These are phyloP conservation scores for Macrocybe gigantea DNA, from an alignment of 768 basidiomycete genomes.

Conservation along the genomic window DNA sequence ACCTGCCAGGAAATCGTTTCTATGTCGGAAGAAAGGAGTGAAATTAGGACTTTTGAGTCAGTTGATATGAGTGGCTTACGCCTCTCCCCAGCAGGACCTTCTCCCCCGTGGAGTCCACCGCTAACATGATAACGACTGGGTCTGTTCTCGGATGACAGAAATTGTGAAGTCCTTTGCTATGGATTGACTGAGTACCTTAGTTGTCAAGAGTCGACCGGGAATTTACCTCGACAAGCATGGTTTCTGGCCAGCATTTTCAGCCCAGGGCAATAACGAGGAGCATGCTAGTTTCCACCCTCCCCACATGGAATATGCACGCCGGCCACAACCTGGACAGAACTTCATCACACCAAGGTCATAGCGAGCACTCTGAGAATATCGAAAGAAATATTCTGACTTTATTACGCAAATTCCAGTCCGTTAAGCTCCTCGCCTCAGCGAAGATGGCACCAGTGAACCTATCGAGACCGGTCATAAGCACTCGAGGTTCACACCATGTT, in stretches of 20 bases:
- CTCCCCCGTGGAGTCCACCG: slow-evolving; percentile 73
- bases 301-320: slow-evolving; percentile 80
- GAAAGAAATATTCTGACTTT: slow-evolving; percentile 40
- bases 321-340: slow-evolving; percentile 90
- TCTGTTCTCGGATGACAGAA: slow-evolving; percentile 80
- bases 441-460: slow-evolving; percentile 69
- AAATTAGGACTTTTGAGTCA: neutral
- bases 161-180: slow-evolving; percentile 82
- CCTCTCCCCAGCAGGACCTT: slow-evolving; percentile 85
- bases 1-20: slow-evolving; percentile 61
- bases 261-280: slow-evolving; percentile 69
- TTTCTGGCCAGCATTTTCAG: slow-evolving; percentile 51
- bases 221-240: slow-evolving; percentile 67
- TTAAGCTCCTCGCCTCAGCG: slow-evolving; percentile 71
- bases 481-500: slow-evolving; percentile 63
- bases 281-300: slow-evolving; percentile 95
- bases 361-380: neutral
- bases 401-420: slow-evolving; percentile 92
- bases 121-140: slow-evolving; percentile 88
- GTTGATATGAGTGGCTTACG: slow-evolving; percentile 34
- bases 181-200: slow-evolving; percentile 11
- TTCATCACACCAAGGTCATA: slow-evolving; percentile 18
- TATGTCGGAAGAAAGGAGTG: slow-evolving; percentile 15
- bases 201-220: neutral
- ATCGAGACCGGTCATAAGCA: slow-evolving; percentile 51